Evolutionary conservation across 495 filamentous ascomycete genomes (phyloP), one percentile per base, ranked within the genome.

Genomic region (Penicillium paxilli): DNA sequence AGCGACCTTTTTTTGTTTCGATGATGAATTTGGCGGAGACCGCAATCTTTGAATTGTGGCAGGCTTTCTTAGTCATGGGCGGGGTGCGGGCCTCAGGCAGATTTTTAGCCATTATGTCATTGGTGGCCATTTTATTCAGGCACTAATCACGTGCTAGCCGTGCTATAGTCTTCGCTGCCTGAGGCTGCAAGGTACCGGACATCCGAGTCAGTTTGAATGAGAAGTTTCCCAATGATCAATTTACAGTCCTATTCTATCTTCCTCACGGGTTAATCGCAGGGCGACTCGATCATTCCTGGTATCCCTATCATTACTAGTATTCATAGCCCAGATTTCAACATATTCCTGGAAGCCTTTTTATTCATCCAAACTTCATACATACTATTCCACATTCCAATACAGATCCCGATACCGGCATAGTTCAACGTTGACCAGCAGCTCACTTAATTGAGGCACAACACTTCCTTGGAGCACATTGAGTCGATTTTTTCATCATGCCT

Each of bases 41-140:
- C 40, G 59, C 62, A 67, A 67, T 67, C 64, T 67, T 65, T 65
- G 64, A 64, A 65, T 62, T 67, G 61, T 64, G 61, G 61, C 61
- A 61, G 51, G 54, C 50, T 19, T 30, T 58, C 60, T 67, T 67
- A 67, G 60, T 66, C 61, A 66, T 56, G 61, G n/a, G 64, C 59
- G 64, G 64, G 64, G 64, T 60, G 54, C 25, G n/a, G 19, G 59
- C 64, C 64, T 67, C 46, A 67, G 64, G 64, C 64, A 56, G n/a
- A 4, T 51, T 42, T 42, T 42, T 42, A 23, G 35, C 40, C 50
- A 56, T 47, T 63, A 65, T 60, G 64, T 67, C 62, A 66, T 66
- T 25, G 10, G 8, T 0, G 28, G 64, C 49, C 58, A 50, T 38
- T 30, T 4, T n/a, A 17, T 25, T 51, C 11, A 38, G 58, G 49